Percentiles rank a stretch among this genome's conserved stretches.
Conservation (phyloP, 1,284 basidiomycete species). For the Marasmius sp. region DNA sequence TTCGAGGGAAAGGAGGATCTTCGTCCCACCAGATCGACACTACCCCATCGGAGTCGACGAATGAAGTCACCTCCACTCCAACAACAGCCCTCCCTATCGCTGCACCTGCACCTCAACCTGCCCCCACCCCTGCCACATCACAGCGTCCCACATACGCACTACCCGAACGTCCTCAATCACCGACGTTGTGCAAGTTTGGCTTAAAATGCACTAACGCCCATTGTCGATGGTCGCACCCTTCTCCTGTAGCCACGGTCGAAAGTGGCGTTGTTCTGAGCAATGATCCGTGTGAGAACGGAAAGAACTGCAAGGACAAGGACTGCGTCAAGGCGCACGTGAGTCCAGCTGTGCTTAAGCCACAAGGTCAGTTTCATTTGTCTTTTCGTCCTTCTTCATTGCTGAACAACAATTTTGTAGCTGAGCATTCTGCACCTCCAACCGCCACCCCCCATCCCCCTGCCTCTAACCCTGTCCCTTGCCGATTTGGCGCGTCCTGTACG, state of each 20-base stretch:
- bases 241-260: constrained; percentile 87
- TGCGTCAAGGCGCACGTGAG: constrained; percentile 88
- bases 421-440: constrained; percentile 3
- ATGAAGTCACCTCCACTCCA: constrained; percentile 28
- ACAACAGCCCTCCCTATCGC: constrained; percentile 24
- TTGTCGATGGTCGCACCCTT: constrained; percentile 89
- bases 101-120: constrained; percentile 22
- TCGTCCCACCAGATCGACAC: constrained; percentile 22
- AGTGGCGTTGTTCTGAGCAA: constrained; percentile 92
- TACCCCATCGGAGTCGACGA: constrained; percentile 19
- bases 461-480: constrained; percentile 54
- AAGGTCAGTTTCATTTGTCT: constrained; percentile 40
- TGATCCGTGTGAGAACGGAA: constrained; percentile 84
- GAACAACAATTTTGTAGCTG: constrained; percentile 2
- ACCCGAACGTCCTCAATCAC: constrained; percentile 79
- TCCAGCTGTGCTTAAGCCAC: constrained; percentile 70
- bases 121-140: constrained; percentile 25
- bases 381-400: constrained; percentile 7
- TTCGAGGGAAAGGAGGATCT: constrained; percentile 33
- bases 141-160: constrained; percentile 48
- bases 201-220: constrained; percentile 86
- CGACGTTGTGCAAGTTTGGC: constrained; percentile 87
- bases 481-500: constrained; percentile 74
- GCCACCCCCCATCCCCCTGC: constrained; percentile 27
- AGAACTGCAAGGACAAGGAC: constrained; percentile 86